Conservation (phyloP, 129 eudicot species). For the Smallanthus sonchifolius region DNA sequence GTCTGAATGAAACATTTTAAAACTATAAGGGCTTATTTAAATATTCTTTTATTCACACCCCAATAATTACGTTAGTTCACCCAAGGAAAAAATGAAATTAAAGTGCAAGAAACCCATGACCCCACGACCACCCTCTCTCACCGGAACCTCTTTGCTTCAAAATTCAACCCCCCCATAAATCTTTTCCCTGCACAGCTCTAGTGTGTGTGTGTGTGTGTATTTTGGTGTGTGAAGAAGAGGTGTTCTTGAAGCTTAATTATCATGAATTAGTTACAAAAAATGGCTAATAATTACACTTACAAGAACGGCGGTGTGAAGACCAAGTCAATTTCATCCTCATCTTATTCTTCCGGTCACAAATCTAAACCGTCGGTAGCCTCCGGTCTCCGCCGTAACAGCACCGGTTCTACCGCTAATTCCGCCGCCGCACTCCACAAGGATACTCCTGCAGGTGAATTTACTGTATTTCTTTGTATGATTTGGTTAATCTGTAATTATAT, state of each 20-base stretch:
- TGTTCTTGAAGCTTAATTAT: conserved; percentile 2
- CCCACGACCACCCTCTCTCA: not conserved
- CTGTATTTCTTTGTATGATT: not conserved
- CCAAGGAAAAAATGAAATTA: conserved; percentile 17
- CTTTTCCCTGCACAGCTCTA: conserved; percentile 4
- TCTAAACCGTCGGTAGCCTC: conserved; percentile 49
- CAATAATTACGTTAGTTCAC: conserved; percentile 11
- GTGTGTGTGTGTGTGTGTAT: not conserved
- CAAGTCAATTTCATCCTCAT: conserved; percentile 39
- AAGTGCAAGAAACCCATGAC: conserved; percentile 45
- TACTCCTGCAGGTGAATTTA: conserved; percentile 44
- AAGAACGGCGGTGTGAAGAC: conserved; percentile 44
- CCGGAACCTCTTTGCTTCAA: conserved; percentile 25
- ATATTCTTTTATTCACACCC: not conserved
- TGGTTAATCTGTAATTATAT: not conserved
- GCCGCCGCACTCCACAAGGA: conserved; percentile 24
- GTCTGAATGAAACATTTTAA: not conserved
- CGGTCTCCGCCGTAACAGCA: conserved; percentile 57
- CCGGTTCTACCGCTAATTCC: conserved; percentile 44
- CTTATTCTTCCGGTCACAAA: conserved; percentile 45
- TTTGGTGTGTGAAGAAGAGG: conserved; percentile 17
- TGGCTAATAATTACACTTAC: conserved; percentile 45
- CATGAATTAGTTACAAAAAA: conserved; percentile 18
- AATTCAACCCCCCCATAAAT: conserved; percentile 35
- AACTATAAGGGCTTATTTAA: no score